phyloP scores from a whole-genome alignment of 2,329 filamentous ascomycete genomes.

The Plectosphaerella cucumerina region DNA sequence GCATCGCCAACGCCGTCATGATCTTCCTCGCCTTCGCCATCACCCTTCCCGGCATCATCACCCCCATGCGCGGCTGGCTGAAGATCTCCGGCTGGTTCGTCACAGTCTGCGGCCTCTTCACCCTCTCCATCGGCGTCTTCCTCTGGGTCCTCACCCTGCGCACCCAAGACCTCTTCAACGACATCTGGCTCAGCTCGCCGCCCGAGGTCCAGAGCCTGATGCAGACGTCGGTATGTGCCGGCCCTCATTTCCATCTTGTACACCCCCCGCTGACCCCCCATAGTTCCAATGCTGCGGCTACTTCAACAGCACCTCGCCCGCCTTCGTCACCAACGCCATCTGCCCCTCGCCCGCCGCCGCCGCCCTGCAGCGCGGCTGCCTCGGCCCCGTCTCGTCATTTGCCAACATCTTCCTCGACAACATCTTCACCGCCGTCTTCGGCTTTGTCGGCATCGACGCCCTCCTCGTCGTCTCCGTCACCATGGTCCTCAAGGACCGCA shows the following conservation, averaged over 20 bases:
- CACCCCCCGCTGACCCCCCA: not conserved
- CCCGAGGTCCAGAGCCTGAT: constrained; percentile 60
- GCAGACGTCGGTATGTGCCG: constrained; percentile 58
- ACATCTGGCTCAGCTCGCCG: constrained; percentile 57
- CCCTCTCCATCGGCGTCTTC: constrained; percentile 59
- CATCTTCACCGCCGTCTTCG: constrained; percentile 77
- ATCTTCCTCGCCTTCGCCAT: constrained; percentile 67
- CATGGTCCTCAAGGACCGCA: constrained; percentile 75
- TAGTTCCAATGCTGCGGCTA: constrained; percentile 82
- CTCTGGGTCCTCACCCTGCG: constrained; percentile 72
- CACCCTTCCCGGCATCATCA: constrained; percentile 67
- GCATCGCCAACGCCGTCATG: constrained; percentile 67
- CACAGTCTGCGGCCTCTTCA: constrained; percentile 59
- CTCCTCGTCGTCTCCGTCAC: constrained; percentile 66
- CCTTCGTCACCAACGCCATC: constrained; percentile 64
- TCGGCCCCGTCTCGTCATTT: constrained; percentile 62
- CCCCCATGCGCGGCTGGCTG: constrained; percentile 64
- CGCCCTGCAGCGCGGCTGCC: constrained; percentile 65
- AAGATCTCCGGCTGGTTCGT: constrained; percentile 65
- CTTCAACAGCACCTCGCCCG: constrained; percentile 65
- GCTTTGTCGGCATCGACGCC: constrained; percentile 68
- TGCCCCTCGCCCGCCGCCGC: constrained; percentile 70
- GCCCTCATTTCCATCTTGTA: not conserved
- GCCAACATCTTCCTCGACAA: constrained; percentile 68
- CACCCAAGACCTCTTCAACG: constrained; percentile 57